These are phyloP conservation scores for Trametes gibbosa DNA, from an alignment of 768 basidiomycete genomes.

Conservation along the genomic window DNA sequence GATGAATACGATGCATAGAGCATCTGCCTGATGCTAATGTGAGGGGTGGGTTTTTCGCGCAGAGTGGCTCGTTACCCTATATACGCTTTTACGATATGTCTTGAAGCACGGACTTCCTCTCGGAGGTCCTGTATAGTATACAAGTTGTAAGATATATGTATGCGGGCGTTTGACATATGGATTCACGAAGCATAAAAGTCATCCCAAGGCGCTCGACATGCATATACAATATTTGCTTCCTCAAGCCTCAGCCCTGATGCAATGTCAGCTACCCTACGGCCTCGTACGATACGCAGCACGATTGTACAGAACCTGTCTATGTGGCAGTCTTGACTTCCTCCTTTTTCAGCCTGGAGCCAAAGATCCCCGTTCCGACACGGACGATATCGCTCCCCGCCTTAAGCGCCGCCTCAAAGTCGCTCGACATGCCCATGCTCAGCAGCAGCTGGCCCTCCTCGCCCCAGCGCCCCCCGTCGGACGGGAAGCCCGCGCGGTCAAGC, in stretches of 20 bases:
- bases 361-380: slow-evolving; percentile 88
- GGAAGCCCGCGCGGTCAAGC: slow-evolving; percentile 32
- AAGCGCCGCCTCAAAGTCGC: slow-evolving; percentile 87
- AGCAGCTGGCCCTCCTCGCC: slow-evolving; percentile 54
- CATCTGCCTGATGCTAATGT: not conserved
- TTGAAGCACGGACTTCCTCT: slow-evolving; percentile 6
- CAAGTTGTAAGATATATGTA: slow-evolving; percentile 12
- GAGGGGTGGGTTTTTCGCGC: not conserved
- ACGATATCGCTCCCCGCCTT: slow-evolving; percentile 84
- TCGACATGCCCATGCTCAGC: slow-evolving; percentile 96
- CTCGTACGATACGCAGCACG: not conserved
- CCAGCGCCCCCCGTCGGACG: slow-evolving; percentile 23
- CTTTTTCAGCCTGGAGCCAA: slow-evolving; percentile 70
- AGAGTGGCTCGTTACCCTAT: not conserved
- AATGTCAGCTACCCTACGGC: not conserved
- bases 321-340: slow-evolving; percentile 15
- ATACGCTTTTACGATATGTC: not conserved
- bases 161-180: not conserved
- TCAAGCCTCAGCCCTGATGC: too few relatives aligned
- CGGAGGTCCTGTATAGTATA: slow-evolving; percentile 13
- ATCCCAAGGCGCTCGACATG: too few relatives aligned
- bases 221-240: too few relatives aligned
- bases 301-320: not conserved
- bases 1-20: not conserved
- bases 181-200: not conserved